A percentile compares a stretch with the other conserved stretches of the same genome.
Evolutionary conservation across 495 filamentous ascomycete species (phyloP).

Genomic region (Penicillium malachiteum): DNA sequence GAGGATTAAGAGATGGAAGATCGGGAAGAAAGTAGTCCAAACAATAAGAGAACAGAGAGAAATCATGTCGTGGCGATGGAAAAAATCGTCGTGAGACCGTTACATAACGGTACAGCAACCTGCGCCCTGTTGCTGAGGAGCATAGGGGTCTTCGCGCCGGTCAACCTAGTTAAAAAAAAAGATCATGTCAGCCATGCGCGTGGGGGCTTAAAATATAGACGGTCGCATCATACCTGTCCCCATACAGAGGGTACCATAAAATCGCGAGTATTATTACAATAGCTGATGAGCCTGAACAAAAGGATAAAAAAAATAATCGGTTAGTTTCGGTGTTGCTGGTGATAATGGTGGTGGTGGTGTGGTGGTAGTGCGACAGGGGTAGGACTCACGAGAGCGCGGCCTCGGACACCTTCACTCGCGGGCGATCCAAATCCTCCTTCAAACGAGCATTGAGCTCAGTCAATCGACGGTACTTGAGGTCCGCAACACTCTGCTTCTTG

Average conservation of each 20-base stretch:
- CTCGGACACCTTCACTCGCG: constrained; percentile 92
- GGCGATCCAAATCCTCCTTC: constrained; percentile 90
- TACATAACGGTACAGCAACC: constrained; percentile 96
- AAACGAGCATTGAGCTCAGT: constrained; percentile 94
- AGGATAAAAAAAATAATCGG: constrained; percentile 1
- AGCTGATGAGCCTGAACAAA: constrained; percentile 78
- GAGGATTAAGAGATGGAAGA: constrained; percentile 2
- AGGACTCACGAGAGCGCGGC: constrained; percentile 81
- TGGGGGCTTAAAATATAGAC: constrained; percentile 4
- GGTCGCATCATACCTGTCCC: constrained; percentile 69
- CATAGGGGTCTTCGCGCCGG: constrained; percentile 93
- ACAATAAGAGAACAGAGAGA: constrained; percentile 15
- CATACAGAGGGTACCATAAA: constrained; percentile 98
- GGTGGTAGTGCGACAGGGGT: constrained; percentile 3
- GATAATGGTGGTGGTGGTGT: not conserved
- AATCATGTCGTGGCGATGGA: constrained; percentile 38
- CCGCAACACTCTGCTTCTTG: constrained; percentile 99
- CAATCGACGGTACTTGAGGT: constrained; percentile 91
- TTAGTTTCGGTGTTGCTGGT: constrained; percentile 16
- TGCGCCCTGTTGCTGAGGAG: constrained; percentile 75
- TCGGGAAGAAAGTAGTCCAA: not conserved
- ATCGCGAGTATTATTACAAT: constrained; percentile 94
- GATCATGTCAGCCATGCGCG: constrained; percentile 18
- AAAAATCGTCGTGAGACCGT: constrained; percentile 38
- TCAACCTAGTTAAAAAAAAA: constrained; percentile 56